Evolutionary conservation across 1,139 yeast species (phyloP), one percentile per base, ranked within the genome.

Genomic region (Kodamaea plutei): DNA sequence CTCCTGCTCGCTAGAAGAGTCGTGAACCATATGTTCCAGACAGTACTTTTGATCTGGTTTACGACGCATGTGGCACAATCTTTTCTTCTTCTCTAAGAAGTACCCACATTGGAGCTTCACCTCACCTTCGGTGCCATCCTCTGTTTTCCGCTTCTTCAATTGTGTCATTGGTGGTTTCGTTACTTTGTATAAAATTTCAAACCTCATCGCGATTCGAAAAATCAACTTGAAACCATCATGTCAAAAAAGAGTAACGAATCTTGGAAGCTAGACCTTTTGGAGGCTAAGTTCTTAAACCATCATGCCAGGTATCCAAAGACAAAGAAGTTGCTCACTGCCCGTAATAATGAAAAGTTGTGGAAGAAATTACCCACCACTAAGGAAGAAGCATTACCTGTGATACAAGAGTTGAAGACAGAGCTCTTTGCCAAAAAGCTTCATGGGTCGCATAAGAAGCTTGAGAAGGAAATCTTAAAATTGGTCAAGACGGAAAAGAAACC

Each of bases 31-130:
- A 50, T 84, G 94, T 43, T 81, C 83, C 4, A 83, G 74, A 51
- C 94, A 84, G 47, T 52, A 81, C 31, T 56, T 55, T 18, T 65
- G 67, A 19, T 58, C 71, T 10, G 61, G 53, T 37, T 72, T 69
- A 24, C 83, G 60, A 35, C 79, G 78, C 73, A 82, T 69, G 8
- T 78, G 73, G 50, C 94, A 84, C 30, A 55, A 56, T 34, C 83
- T 54, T 21, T 64, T 62, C 51, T 73, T 74, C 45, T 65, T 63
- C n/a, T 50, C 56, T 8, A 79, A 49, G 28, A 61, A 54, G 47
- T 49, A 75, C 39, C 63, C 64, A 50, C 84, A 78, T 46, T 64
- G 67, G 43, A 8, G 30, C 31, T 18, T 36, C 33, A 15, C 20
- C 36, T 4, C 33, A 12, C 26, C 16, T 23, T 11, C 11, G 15